Conservation (phyloP, 495 filamentous ascomycete species). For the Chaetomium fimeti region DNA sequence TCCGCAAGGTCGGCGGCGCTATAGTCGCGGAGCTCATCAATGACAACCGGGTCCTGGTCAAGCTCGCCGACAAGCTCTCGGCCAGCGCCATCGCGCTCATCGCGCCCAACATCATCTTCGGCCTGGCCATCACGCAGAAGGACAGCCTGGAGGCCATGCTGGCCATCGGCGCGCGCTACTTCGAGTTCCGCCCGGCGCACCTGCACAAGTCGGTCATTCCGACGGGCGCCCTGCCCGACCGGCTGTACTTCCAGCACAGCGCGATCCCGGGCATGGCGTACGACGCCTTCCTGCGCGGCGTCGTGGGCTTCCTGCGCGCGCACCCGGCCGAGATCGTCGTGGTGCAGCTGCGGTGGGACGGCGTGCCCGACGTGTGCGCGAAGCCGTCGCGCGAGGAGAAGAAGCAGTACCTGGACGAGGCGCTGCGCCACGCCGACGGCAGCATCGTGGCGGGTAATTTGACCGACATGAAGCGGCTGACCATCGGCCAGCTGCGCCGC, state of each 20-base stretch:
- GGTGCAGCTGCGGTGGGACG: constrained; percentile 54
- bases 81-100: constrained; percentile 40
- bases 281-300: constrained; percentile 46
- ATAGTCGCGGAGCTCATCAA: constrained; percentile 41
- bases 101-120: constrained; percentile 52
- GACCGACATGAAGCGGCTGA: constrained; percentile 40
- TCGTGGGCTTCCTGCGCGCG: constrained; percentile 45
- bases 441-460: constrained; percentile 34
- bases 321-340: constrained; percentile 52
- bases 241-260: constrained; percentile 54
- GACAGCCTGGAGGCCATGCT: constrained; percentile 49
- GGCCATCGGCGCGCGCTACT: constrained; percentile 52
- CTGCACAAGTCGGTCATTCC: constrained; percentile 42
- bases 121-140: constrained; percentile 56
- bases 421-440: constrained; percentile 33
- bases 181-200: constrained; percentile 56
- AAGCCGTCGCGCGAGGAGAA: constrained; percentile 46
- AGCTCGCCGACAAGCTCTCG: constrained; percentile 37
- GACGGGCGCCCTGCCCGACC: constrained; percentile 42
- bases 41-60: constrained; percentile 32
- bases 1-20: constrained; percentile 41
- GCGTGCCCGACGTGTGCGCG: constrained; percentile 49
- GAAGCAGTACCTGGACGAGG: constrained; percentile 41
- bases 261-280: constrained; percentile 56
- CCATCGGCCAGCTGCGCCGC: constrained; percentile 43